phyloP scores from a whole-genome alignment of 1,284 basidiomycete genomes.

The Tilletia caries region DNA sequence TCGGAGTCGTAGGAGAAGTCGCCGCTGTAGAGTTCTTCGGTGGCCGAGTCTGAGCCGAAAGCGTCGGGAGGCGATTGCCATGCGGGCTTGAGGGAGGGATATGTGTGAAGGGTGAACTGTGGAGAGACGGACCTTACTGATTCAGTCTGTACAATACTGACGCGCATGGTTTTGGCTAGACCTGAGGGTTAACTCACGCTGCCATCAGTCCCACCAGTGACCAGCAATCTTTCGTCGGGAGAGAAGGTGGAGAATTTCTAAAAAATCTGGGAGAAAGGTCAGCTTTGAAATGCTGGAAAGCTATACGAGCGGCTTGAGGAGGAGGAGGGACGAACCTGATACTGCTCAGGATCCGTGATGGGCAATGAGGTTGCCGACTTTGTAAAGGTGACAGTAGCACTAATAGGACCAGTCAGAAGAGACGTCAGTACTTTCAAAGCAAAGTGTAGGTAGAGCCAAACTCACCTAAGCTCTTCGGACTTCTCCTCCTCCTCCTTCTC shows the following conservation, averaged over 20 bases:
- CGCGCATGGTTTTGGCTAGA: neutral
- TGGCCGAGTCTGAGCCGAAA: slow-evolving; percentile 21
- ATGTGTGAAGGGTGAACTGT: slow-evolving; percentile 36
- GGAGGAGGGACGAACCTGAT: slow-evolving; percentile 20
- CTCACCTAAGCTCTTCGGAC: slow-evolving; percentile 17
- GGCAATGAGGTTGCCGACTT: slow-evolving; percentile 27
- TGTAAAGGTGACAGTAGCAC: slow-evolving; percentile 20
- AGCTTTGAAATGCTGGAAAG: neutral
- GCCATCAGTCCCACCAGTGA: slow-evolving; percentile 42
- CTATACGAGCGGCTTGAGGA: too few species aligned
- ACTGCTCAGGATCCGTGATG: slow-evolving; percentile 39
- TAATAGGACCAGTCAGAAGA: neutral
- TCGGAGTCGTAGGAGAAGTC: slow-evolving; percentile 46
- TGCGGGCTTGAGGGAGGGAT: slow-evolving; percentile 34
- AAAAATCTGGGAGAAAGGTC: neutral
- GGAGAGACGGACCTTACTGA: neutral
- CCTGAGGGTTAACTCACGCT: slow-evolving; percentile 18
- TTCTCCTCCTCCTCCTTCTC: neutral
- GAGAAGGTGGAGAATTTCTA: slow-evolving; percentile 36
- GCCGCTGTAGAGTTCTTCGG: slow-evolving; percentile 43
- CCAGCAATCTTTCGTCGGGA: slow-evolving; percentile 38
- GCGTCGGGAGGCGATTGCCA: slow-evolving; percentile 29
- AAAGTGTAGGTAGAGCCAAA: neutral
- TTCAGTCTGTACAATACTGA: neutral
- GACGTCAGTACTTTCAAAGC: neutral